Evolutionary conservation across 495 filamentous ascomycete species (phyloP).

Genomic region (Hypoxylon rickii): DNA sequence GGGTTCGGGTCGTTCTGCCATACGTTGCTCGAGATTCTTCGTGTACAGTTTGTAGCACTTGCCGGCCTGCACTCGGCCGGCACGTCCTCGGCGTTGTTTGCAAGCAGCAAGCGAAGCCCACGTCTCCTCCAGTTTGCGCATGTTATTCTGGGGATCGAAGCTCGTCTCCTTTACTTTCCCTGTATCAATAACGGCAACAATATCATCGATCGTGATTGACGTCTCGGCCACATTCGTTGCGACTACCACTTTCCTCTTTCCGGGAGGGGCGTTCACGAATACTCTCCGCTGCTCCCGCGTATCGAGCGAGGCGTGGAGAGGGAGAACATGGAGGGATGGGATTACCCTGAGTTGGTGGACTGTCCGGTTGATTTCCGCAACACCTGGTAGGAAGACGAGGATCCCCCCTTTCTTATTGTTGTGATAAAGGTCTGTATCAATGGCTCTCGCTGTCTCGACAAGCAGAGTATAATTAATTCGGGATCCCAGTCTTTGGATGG

Average conservation of each 20-base stretch:
- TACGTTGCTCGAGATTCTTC: constrained; percentile 76
- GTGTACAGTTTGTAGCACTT: constrained; percentile 97
- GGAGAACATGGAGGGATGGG: constrained; percentile 77
- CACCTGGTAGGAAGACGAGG: constrained; percentile 87
- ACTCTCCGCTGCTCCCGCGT: constrained; percentile 85
- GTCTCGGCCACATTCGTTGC: constrained; percentile 98
- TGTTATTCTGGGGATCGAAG: constrained; percentile 89
- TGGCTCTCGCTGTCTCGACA: constrained; percentile 72
- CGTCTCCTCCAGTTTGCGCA: constrained; percentile 90
- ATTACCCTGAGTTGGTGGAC: constrained; percentile 69
- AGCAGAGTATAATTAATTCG: constrained; percentile 93
- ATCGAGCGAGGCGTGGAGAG: constrained; percentile 89
- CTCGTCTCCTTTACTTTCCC: constrained; percentile 95
- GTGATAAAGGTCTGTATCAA: constrained; percentile 69
- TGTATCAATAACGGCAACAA: constrained; percentile 94
- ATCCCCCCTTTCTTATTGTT: constrained; percentile 77
- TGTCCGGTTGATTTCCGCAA: constrained; percentile 84
- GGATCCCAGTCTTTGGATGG: constrained; percentile 76
- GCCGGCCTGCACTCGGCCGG: constrained; percentile 87
- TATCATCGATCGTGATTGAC: constrained; percentile 96
- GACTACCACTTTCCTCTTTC: constrained; percentile 87
- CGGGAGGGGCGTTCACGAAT: constrained; percentile 74
- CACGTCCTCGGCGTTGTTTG: constrained; percentile 94
- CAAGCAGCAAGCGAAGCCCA: constrained; percentile 96
- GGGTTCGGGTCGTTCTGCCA: constrained; percentile 88